Base-by-base conservation (phyloP, 1,284 basidiomycete species). In the Hymenochaete sp. region DNA sequence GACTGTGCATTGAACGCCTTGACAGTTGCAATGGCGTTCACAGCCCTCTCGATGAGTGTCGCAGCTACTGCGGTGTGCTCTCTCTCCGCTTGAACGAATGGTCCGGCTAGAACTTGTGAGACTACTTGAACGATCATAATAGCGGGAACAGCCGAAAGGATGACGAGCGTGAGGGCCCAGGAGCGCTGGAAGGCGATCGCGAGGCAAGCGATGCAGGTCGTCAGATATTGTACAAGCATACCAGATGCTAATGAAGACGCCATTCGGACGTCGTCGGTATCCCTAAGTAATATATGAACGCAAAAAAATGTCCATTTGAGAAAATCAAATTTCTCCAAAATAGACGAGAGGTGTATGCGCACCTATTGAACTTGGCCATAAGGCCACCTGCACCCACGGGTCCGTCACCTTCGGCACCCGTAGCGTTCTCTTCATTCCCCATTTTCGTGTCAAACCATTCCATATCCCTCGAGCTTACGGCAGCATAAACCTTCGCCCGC, bases 351-450 rank as follows among this genome's bases (percentile, higher is more conserved):
- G 31, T 29, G 29, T 2, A 2, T 7, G 66, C 79, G 56, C 52
- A 90, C 93, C 81, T 80, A 21, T 86, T 78, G 60, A 97, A 97
- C 59, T 92, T 90, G 43, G 89, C 81, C 92, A 97, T 96, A 36
- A 97, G 69, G 14, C 93, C 93, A 48, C 87, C 93, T 39, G 92
- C 89, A 49, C 91, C 90, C 44, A 85, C 65, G 27, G 75, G 71
- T 35, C 73, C 72, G 31, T 72, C 68, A 19, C 72, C 68, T 19
- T 70, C 55, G 31, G 67, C 63, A 46, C 67, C 63, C 48, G 71
- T 67, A 11, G 68, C 64, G 32, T 68, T 59, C 33, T 71, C 70
- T 33, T 77, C 76, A 37, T 73, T 67, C 38, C 83, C 87, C 75
- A 87, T 82, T 51, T 86, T 84, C 38, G 75, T 64, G 62, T 95